Conservation (phyloP, 2,329 filamentous ascomycete genomes). For the Camillea tinctor region DNA sequence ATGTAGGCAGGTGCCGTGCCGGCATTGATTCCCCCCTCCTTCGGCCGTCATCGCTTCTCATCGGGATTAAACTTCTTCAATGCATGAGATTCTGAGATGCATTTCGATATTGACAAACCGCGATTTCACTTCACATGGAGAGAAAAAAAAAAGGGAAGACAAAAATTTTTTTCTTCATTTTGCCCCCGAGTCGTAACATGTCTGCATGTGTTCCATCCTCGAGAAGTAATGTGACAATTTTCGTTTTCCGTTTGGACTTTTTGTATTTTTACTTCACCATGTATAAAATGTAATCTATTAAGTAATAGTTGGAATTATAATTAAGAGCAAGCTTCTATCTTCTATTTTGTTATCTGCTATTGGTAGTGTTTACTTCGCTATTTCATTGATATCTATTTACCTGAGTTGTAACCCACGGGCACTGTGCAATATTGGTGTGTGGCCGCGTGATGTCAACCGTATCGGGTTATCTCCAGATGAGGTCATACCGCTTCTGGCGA, state of each 20-base stretch:
- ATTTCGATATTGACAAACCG: too few species aligned
- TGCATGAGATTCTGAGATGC: neutral
- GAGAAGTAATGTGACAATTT: too few species aligned
- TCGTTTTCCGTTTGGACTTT: too few species aligned
- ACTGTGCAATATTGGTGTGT: neutral
- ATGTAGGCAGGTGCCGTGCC: conserved; percentile 1
- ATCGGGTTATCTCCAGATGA: neutral
- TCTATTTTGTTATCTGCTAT: neutral
- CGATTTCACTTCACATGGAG: too few species aligned
- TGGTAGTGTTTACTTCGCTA: neutral
- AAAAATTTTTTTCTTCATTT: too few species aligned
- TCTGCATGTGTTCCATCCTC: too few species aligned
- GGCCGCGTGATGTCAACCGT: neutral
- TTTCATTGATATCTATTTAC: too few species aligned
- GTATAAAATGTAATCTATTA: neutral
- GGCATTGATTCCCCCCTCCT: neutral
- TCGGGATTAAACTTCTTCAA: conserved; percentile 10
- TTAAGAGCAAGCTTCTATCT: neutral
- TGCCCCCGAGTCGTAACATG: too few species aligned
- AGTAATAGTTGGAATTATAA: neutral
- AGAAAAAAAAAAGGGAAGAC: too few species aligned
- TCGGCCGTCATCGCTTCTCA: conserved; percentile 13
- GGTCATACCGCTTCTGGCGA: neutral
- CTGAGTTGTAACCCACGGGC: neutral
- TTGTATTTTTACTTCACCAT: too few species aligned